A percentile compares a stretch with the other conserved stretches of the same genome.
Conservation (phyloP, 257 asterid species). For the Scutellaria baicalensis region DNA sequence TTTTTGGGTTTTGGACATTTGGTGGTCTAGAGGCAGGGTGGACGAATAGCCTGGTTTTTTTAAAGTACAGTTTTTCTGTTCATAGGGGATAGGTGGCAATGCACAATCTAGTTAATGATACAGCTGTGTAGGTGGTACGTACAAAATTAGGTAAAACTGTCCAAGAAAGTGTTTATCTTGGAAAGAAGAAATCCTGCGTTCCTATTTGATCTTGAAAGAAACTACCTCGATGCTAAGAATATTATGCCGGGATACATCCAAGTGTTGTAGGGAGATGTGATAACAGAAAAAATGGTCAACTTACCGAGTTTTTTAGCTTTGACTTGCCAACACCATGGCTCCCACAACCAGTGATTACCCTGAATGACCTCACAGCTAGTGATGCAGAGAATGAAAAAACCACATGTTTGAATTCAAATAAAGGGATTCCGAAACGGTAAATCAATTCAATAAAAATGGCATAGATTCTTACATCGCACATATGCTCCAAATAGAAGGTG, state of each 20-base stretch:
- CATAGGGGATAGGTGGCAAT: background rate
- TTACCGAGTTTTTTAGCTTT: slow-evolving; percentile 74
- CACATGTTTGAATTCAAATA: slow-evolving; percentile 5
- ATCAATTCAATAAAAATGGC: background rate
- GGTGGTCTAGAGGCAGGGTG: too few relatives aligned
- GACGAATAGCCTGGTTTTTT: too few relatives aligned
- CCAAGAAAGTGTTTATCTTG: background rate
- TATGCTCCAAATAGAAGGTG: slow-evolving; percentile 92
- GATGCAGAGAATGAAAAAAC: background rate
- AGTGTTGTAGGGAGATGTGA: background rate
- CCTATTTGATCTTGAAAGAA: background rate
- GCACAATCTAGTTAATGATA: background rate
- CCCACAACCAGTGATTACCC: slow-evolving; percentile 95
- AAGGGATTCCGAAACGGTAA: background rate
- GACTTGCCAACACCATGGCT: slow-evolving; percentile 91
- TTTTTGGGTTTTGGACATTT: too few relatives aligned
- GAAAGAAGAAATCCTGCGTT: background rate
- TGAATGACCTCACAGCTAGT: slow-evolving; percentile 73
- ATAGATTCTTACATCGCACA: slow-evolving; percentile 70
- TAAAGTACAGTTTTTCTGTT: too few relatives aligned
- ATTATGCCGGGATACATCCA: background rate
- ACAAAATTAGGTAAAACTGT: background rate
- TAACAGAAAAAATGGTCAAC: background rate
- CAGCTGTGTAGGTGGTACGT: background rate
- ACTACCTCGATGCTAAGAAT: background rate